Evolutionary conservation across 257 asterid genomes (phyloP).

Genomic region (Coffea canephora): DNA sequence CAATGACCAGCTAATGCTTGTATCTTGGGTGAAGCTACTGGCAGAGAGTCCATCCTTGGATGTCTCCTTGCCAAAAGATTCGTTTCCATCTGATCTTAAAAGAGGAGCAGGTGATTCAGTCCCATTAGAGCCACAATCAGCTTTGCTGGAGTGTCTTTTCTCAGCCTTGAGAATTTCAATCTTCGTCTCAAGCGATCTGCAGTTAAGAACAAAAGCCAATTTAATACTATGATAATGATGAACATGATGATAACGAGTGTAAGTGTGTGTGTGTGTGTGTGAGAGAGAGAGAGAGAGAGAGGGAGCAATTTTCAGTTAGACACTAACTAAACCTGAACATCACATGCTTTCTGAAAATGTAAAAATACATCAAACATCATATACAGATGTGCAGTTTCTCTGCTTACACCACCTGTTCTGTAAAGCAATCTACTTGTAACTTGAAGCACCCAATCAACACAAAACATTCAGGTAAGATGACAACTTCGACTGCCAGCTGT

Average conservation of each 20-base stretch:
- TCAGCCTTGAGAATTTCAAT: slow-evolving; percentile 54
- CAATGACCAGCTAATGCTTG: slow-evolving; percentile 39
- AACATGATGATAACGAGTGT: not conserved
- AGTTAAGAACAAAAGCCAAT: slow-evolving; percentile 13
- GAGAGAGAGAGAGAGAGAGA: not conserved
- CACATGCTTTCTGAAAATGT: not conserved
- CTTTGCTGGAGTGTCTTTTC: slow-evolving; percentile 36
- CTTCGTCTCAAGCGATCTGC: slow-evolving; percentile 76
- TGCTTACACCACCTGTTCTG: not conserved
- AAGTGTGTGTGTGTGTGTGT: no score
- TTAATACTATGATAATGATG: not conserved
- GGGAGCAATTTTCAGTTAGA: not conserved
- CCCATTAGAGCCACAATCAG: slow-evolving; percentile 33
- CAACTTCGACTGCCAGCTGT: not conserved
- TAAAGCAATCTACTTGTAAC: not conserved
- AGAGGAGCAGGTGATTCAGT: slow-evolving; percentile 47
- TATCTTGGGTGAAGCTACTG: slow-evolving; percentile 69
- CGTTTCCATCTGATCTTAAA: slow-evolving; percentile 51
- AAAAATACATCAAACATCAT: not conserved
- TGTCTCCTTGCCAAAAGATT: slow-evolving; percentile 45
- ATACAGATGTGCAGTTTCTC: not conserved
- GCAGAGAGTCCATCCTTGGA: slow-evolving; percentile 67
- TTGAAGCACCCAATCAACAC: not conserved
- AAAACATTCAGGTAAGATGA: not conserved
- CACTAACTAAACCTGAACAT: not conserved